Evolutionary conservation across 768 basidiomycete genomes (phyloP).

Genomic region (Obba rivulosa): DNA sequence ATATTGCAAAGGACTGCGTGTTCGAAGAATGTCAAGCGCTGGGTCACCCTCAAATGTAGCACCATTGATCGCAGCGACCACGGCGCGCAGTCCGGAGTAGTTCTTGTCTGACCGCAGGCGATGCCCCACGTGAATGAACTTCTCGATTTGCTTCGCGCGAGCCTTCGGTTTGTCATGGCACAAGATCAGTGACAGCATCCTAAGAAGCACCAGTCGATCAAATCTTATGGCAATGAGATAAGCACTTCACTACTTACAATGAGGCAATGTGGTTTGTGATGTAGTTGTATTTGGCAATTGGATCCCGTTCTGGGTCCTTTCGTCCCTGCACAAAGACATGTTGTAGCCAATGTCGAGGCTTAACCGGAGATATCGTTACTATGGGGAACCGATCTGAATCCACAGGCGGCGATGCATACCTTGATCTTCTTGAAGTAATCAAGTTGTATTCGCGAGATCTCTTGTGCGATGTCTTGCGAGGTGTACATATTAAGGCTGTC

Average conservation of each 20-base stretch:
- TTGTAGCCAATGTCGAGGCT: slow-evolving; percentile 87
- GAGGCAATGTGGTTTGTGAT: slow-evolving; percentile 81
- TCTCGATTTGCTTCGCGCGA: slow-evolving; percentile 81
- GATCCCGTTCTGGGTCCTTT: slow-evolving; percentile 58
- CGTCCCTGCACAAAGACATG: slow-evolving; percentile 68
- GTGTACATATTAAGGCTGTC: slow-evolving; percentile 52
- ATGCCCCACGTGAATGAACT: slow-evolving; percentile 80
- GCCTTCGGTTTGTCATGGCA: slow-evolving; percentile 74
- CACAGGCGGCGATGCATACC: slow-evolving; percentile 36
- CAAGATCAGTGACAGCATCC: slow-evolving; percentile 89
- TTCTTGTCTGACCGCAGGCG: slow-evolving; percentile 82
- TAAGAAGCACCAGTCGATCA: slow-evolving; percentile 22
- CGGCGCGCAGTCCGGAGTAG: slow-evolving; percentile 87
- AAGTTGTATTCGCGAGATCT: slow-evolving; percentile 75
- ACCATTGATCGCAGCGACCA: slow-evolving; percentile 90
- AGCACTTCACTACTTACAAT: slow-evolving; percentile 46
- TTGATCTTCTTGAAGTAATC: slow-evolving; percentile 69
- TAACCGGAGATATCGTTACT: background rate
- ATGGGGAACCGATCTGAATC: background rate
- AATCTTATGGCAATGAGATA: no score
- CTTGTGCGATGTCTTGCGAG: slow-evolving; percentile 70
- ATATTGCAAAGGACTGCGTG: slow-evolving; percentile 58
- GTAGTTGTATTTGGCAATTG: slow-evolving; percentile 68
- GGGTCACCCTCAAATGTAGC: slow-evolving; percentile 74
- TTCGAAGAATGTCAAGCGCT: slow-evolving; percentile 69